phyloP scores from a whole-genome alignment of 768 basidiomycete genomes.

The Cantharellus cinnabarinus region DNA sequence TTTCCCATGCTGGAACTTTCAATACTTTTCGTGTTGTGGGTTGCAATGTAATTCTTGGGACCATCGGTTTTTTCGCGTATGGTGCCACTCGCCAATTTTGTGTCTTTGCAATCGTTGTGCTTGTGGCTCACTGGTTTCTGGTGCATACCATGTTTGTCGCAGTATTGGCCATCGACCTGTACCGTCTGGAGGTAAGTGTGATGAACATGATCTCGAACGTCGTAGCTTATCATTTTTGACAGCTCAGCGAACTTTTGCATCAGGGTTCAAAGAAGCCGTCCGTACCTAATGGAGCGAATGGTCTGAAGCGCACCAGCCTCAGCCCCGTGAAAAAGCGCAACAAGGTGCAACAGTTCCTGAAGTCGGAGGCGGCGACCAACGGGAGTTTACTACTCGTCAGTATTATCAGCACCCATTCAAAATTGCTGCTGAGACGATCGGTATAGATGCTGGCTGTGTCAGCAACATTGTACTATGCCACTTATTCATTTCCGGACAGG shows the following conservation, averaged over 20 bases:
- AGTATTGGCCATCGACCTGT: slow-evolving; percentile 87
- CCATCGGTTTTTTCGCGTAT: slow-evolving; percentile 50
- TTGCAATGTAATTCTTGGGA: slow-evolving; percentile 61
- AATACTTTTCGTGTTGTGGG: slow-evolving; percentile 83
- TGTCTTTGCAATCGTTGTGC: slow-evolving; percentile 78
- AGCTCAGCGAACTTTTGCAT: slow-evolving; percentile 72
- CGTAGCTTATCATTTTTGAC: slow-evolving; percentile 8
- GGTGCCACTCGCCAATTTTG: slow-evolving; percentile 86
- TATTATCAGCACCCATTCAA: background rate
- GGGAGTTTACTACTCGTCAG: slow-evolving; percentile 52
- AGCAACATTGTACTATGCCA: slow-evolving; percentile 52
- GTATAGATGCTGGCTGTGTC: slow-evolving; percentile 56
- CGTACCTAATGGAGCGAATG: slow-evolving; percentile 10
- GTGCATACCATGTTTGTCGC: slow-evolving; percentile 92
- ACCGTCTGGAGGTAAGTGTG: slow-evolving; percentile 52
- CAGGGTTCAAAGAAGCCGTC: slow-evolving; percentile 31
- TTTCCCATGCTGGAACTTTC: slow-evolving; percentile 75
- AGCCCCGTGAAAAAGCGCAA: background rate
- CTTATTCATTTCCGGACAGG: slow-evolving; percentile 24
- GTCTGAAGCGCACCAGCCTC: background rate
- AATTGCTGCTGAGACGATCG: background rate
- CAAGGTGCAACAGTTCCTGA: background rate
- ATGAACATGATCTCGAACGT: slow-evolving; percentile 10
- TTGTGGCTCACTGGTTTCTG: slow-evolving; percentile 94
- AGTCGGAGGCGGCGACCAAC: slow-evolving; percentile 1